phyloP scores from a whole-genome alignment of 805 yeast species.

The Suhomyces xylopsoci region DNA sequence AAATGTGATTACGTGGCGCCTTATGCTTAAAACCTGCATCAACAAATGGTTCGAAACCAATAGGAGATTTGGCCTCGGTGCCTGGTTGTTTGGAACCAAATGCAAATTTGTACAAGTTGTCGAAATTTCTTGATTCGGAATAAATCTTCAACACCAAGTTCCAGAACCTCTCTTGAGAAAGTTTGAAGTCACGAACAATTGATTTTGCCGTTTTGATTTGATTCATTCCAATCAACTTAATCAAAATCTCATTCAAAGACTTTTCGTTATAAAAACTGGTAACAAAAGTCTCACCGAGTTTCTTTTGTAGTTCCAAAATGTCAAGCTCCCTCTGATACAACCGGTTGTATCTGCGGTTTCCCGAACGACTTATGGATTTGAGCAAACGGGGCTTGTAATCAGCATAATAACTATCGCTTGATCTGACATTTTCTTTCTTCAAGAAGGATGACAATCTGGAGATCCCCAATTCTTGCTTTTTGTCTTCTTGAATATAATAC shows the following conservation, averaged over 20 bases:
- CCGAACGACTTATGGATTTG: slow-evolving; percentile 18
- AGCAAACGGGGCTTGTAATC: slow-evolving; percentile 23
- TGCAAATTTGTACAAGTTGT: slow-evolving; percentile 45
- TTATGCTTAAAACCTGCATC: slow-evolving; percentile 46
- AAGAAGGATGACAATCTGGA: slow-evolving; percentile 15
- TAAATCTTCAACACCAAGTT: slow-evolving; percentile 50
- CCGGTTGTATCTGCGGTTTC: slow-evolving; percentile 18
- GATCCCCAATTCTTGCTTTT: slow-evolving; percentile 17
- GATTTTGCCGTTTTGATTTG: slow-evolving; percentile 51
- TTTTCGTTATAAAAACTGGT: slow-evolving; percentile 25
- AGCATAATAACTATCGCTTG: slow-evolving; percentile 17
- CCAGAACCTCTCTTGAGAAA: slow-evolving; percentile 57
- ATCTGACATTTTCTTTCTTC: slow-evolving; percentile 11
- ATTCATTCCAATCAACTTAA: slow-evolving; percentile 32
- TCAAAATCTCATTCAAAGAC: slow-evolving; percentile 25
- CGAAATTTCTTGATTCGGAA: slow-evolving; percentile 49
- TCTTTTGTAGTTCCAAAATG: slow-evolving; percentile 30
- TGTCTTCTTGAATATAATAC: slow-evolving; percentile 32
- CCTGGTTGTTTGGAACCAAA: slow-evolving; percentile 40
- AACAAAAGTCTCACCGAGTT: slow-evolving; percentile 33
- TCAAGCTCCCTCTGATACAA: slow-evolving; percentile 28
- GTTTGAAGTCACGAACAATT: slow-evolving; percentile 50
- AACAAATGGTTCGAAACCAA: slow-evolving; percentile 67
- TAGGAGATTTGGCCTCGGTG: slow-evolving; percentile 55
- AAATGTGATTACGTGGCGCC: slow-evolving; percentile 59